phyloP scores from a whole-genome alignment of 345 rosid genomes.

The Cardamine occulta region DNA sequence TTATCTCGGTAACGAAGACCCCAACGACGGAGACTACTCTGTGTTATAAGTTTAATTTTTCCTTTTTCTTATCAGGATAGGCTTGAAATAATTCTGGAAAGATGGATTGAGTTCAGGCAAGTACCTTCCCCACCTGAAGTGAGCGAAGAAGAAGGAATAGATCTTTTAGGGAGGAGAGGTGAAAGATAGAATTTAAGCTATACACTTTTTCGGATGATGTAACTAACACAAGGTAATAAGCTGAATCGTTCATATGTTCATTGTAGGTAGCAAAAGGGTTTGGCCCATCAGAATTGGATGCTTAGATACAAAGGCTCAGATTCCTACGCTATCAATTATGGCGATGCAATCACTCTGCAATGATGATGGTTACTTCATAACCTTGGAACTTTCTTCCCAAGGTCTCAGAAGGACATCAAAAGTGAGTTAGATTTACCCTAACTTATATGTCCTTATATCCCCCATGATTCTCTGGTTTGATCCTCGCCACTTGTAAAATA shows the following conservation, averaged over 20 bases:
- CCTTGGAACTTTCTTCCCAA: conserved; percentile 15
- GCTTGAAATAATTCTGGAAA: conserved; percentile 73
- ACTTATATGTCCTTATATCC: not conserved
- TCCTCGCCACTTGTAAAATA: not conserved
- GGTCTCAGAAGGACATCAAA: conserved; percentile 29
- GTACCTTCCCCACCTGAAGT: conserved; percentile 81
- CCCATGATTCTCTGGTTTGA: conserved; percentile 22
- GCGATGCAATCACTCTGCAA: conserved; percentile 35
- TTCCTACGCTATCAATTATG: conserved; percentile 18
- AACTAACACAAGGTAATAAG: not conserved
- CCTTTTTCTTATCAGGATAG: conserved; percentile 58
- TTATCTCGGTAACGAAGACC: not conserved
- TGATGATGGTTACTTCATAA: conserved; percentile 40
- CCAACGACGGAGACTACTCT: not conserved
- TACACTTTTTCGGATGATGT: not conserved
- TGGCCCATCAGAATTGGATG: conserved; percentile 38
- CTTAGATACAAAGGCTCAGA: conserved; percentile 39
- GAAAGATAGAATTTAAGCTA: not conserved
- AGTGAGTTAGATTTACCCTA: conserved; percentile 20
- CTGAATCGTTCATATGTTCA: not conserved
- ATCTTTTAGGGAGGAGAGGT: conserved; percentile 58
- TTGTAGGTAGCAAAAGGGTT: conserved; percentile 35
- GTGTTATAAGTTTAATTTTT: not conserved
- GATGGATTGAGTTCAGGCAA: conserved; percentile 61
- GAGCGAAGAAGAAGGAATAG: conserved; percentile 70